Evolutionary conservation across 1,284 basidiomycete species (phyloP).

Genomic region (Melanopsichium pennsylvanicum): DNA sequence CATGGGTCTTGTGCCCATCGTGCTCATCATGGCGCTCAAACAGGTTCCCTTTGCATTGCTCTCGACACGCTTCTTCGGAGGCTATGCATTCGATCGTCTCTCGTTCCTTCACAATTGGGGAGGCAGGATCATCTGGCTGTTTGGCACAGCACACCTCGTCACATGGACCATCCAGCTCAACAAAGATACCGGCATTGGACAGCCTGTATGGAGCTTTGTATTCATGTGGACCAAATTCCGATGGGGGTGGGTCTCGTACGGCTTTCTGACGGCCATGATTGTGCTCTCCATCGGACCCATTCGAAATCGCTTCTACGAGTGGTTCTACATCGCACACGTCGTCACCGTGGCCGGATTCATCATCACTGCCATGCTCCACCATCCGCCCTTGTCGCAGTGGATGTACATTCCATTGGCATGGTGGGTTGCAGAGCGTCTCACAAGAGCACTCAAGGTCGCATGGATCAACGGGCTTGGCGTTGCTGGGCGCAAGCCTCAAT

Average conservation of each 20-base stretch:
- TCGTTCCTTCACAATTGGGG: constrained; percentile 76
- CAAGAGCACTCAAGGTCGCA: constrained; percentile 73
- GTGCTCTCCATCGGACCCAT: constrained; percentile 74
- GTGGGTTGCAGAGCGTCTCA: constrained; percentile 71
- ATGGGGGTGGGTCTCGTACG: constrained; percentile 77
- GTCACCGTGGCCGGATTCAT: constrained; percentile 66
- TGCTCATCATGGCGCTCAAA: constrained; percentile 80
- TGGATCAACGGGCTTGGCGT: constrained; percentile 72
- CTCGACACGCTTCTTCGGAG: constrained; percentile 75
- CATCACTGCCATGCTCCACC: constrained; percentile 62
- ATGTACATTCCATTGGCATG: constrained; percentile 66
- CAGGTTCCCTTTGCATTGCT: constrained; percentile 81
- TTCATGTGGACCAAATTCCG: constrained; percentile 78
- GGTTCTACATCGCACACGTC: constrained; percentile 78
- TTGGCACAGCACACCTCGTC: constrained; percentile 75
- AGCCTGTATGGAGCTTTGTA: constrained; percentile 72
- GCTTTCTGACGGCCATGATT: constrained; percentile 75
- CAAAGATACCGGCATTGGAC: constrained; percentile 69
- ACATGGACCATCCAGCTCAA: constrained; percentile 80
- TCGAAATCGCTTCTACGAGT: constrained; percentile 76
- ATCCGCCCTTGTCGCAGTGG: constrained; percentile 71
- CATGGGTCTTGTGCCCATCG: constrained; percentile 79
- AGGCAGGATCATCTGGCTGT: constrained; percentile 77
- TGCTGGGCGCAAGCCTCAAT: constrained; percentile 50
- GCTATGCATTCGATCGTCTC: constrained; percentile 80